A percentile compares a stretch with the other conserved stretches of the same genome.
Evolutionary conservation across 2,329 filamentous ascomycete species (phyloP).

Genomic region (Ophiostoma sp.): DNA sequence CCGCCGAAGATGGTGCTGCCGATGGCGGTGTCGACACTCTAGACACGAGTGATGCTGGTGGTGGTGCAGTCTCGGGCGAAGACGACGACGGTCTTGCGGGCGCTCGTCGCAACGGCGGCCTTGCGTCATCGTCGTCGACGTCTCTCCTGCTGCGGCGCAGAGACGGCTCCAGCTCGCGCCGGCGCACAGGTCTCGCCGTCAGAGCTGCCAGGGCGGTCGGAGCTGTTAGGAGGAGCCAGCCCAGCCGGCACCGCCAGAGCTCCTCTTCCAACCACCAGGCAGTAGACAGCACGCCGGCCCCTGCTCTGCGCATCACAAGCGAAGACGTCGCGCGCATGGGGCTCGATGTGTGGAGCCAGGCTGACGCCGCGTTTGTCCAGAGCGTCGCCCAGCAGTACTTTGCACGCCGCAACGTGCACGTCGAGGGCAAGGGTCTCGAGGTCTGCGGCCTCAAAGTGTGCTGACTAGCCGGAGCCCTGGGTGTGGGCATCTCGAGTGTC

Average conservation of each 20-base stretch:
- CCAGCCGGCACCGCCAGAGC: background rate
- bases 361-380: conserved; percentile 63
- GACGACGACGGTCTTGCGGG: conserved; percentile 21
- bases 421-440: conserved; percentile 65
- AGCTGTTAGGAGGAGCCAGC: conserved; percentile 27
- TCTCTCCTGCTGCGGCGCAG: conserved; percentile 22
- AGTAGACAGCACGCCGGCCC: background rate
- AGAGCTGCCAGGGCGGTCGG: too few species aligned
- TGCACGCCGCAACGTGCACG: conserved; percentile 50
- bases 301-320: conserved; percentile 52
- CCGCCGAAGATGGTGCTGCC: conserved; percentile 30
- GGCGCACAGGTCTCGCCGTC: background rate
- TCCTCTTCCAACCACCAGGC: background rate
- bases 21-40: conserved; percentile 16
- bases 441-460: conserved; percentile 70
- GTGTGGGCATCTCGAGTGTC: background rate
- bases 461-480: conserved; percentile 35
- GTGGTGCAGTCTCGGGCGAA: background rate
- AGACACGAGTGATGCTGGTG: background rate
- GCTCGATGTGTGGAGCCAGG: conserved; percentile 69
- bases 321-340: conserved; percentile 67
- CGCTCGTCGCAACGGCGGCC: conserved; percentile 22
- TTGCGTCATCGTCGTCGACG: conserved; percentile 15
- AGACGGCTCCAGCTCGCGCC: background rate
- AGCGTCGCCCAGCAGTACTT: conserved; percentile 63